These are phyloP conservation scores for Dendrocalamus sinicus DNA, from an alignment of 176 grass and related monocot species.

Conservation along the genomic window DNA sequence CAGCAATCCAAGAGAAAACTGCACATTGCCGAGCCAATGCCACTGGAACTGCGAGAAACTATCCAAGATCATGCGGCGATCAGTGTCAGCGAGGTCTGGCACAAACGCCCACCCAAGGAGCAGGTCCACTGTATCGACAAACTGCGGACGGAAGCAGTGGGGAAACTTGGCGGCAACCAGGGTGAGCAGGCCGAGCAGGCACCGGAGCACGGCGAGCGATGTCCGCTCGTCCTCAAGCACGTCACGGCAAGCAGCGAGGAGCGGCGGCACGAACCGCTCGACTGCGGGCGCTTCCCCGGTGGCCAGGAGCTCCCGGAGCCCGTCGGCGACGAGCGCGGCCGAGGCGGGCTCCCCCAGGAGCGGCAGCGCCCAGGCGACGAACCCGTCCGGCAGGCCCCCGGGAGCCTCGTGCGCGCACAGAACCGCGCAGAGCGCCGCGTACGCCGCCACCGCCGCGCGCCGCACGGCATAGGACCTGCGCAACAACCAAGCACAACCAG, in stretches of 20 bases:
- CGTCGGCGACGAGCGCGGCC: constrained; percentile 65
- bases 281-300: constrained; percentile 58
- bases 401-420: constrained; percentile 64
- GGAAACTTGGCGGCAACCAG: constrained; percentile 78
- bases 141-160: constrained; percentile 81
- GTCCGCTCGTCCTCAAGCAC: constrained; percentile 93
- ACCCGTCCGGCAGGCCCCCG: constrained; percentile 72
- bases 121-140: constrained; percentile 85
- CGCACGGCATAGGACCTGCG: constrained; percentile 79
- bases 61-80: constrained; percentile 79
- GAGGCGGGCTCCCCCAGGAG: constrained; percentile 68
- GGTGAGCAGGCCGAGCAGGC: constrained; percentile 77
- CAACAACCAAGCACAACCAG: constrained; percentile 13
- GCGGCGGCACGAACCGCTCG: constrained; percentile 77
- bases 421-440: constrained; percentile 76
- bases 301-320: constrained; percentile 74
- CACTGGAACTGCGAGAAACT: constrained; percentile 88
- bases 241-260: constrained; percentile 75
- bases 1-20: constrained; percentile 81
- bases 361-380: constrained; percentile 87
- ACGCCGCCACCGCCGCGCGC: constrained; percentile 74
- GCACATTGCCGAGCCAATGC: constrained; percentile 88
- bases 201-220: constrained; percentile 71
- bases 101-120: constrained; percentile 92
- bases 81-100: constrained; percentile 73